These are phyloP conservation scores for Ophiocordyceps australis DNA, from an alignment of 2,329 filamentous ascomycete species.

Conservation along the genomic window DNA sequence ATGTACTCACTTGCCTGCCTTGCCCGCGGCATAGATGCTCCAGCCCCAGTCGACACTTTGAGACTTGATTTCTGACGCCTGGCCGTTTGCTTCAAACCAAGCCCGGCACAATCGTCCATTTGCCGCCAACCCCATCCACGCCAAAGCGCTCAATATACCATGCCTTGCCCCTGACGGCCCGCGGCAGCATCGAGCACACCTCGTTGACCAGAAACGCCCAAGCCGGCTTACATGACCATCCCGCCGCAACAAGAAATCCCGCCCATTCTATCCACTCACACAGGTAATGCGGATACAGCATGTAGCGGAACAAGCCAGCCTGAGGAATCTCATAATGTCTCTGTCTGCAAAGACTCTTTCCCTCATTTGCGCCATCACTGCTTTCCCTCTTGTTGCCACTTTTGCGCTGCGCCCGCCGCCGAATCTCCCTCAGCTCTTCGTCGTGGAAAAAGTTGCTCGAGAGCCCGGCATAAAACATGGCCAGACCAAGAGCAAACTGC, in stretches of 20 bases:
- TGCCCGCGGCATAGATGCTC: too few species aligned
- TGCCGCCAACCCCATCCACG: conserved; percentile 54
- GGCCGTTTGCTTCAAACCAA: conserved; percentile 20
- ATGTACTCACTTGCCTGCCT: too few species aligned
- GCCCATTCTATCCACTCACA: conserved; percentile 94
- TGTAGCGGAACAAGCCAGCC: conserved; percentile 62
- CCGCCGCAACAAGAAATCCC: conserved; percentile 67
- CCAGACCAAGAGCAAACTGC: conserved; percentile 46
- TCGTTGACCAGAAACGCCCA: conserved; percentile 75
- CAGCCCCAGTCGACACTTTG: too few species aligned
- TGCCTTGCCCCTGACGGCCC: conserved; percentile 59
- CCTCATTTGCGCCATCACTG: conserved; percentile 7
- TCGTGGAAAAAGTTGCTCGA: conserved; percentile 77
- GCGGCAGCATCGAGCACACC: conserved; percentile 73
- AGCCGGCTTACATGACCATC: conserved; percentile 52
- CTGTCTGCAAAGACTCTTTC: conserved; percentile 16
- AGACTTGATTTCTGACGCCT: not conserved
- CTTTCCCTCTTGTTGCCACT: conserved; percentile 28
- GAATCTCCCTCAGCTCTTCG: conserved; percentile 73
- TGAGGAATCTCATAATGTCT: conserved; percentile 81
- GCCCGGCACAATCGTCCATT: conserved; percentile 52
- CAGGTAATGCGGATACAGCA: conserved; percentile 88
- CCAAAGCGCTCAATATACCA: conserved; percentile 91
- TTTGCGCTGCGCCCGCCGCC: conserved; percentile 38
- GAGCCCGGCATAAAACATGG: conserved; percentile 61